phyloP scores from a whole-genome alignment of 805 yeast genomes.

The Wickerhamiella kurtzmanii region DNA sequence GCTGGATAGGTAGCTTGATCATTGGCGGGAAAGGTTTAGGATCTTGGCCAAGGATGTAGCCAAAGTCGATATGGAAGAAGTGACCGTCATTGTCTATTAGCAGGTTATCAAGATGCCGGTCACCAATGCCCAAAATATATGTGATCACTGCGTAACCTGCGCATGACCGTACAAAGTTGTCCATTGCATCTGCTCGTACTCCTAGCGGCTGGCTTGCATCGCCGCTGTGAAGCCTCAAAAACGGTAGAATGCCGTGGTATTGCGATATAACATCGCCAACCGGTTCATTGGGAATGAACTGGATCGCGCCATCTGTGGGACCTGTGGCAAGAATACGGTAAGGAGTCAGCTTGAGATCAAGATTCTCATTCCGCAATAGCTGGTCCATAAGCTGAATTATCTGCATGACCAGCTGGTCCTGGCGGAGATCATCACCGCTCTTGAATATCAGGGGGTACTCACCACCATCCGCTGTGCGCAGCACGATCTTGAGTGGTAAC shows the following conservation, averaged over 20 bases:
- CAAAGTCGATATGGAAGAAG: conserved; percentile 96
- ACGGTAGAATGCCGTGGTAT: conserved; percentile 64
- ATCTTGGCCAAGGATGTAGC: conserved; percentile 89
- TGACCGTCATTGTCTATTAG: conserved; percentile 70
- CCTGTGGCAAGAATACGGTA: conserved; percentile 85
- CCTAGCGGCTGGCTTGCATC: conserved; percentile 30
- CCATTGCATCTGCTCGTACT: conserved; percentile 60
- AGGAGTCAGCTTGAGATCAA: conserved; percentile 77
- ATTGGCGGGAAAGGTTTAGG: conserved; percentile 98
- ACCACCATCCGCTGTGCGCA: conserved; percentile 41
- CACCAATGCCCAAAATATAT: conserved; percentile 90
- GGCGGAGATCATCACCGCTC: conserved; percentile 90
- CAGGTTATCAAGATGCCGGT: conserved; percentile 85
- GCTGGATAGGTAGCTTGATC: conserved; percentile 94
- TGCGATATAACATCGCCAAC: conserved; percentile 63
- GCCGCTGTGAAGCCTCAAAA: conserved; percentile 51
- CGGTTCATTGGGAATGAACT: conserved; percentile 88
- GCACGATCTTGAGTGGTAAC: conserved; percentile 73
- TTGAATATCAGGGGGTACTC: conserved; percentile 79
- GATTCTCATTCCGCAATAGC: conserved; percentile 72
- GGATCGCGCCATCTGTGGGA: conserved; percentile 80
- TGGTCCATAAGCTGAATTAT: conserved; percentile 85
- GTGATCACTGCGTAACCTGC: conserved; percentile 98
- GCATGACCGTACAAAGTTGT: conserved; percentile 83
- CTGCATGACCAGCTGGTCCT: conserved; percentile 94